Percentiles rank a stretch among this genome's conserved stretches.
Conservation (phyloP, 208 protist species). For the Ichthyophonus hoferi region DNA sequence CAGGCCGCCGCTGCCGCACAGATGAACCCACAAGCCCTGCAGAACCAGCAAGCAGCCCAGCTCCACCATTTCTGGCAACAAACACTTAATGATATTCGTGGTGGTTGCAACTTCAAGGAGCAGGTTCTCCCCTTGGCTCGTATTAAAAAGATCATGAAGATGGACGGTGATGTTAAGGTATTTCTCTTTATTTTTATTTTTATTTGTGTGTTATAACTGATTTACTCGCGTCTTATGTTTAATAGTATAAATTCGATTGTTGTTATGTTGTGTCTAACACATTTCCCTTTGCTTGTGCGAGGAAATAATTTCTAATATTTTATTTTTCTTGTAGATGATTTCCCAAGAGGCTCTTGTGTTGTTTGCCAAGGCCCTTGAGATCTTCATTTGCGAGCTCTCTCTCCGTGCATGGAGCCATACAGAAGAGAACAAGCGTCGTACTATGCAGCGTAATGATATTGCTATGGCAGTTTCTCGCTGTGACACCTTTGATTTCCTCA, state of each 20-base stretch:
- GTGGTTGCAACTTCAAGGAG: not conserved
- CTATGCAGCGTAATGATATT: conserved; percentile 63
- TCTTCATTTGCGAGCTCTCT: conserved; percentile 67
- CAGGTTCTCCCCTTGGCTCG: conserved; percentile 54
- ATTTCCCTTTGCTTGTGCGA: no score
- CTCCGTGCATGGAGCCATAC: conserved; percentile 60
- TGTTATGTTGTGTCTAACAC: no score
- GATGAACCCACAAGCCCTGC: not conserved
- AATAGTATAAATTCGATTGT: no score
- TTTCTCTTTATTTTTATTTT: no score
- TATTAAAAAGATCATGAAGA: conserved; percentile 73
- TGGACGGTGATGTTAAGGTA: conserved; percentile 57
- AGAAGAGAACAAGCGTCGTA: conserved; percentile 60
- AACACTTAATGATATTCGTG: not conserved
- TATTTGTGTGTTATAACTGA: no score
- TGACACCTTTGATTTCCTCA: conserved; percentile 67
- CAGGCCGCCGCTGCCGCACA: not conserved
- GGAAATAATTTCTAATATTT: no score
- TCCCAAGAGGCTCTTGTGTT: conserved; percentile 51
- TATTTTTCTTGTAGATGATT: conserved; percentile 21
- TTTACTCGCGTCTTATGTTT: no score
- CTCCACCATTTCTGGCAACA: conserved; percentile 6
- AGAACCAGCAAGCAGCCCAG: conserved; percentile 18
- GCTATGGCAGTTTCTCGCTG: conserved; percentile 50
- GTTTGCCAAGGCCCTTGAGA: conserved; percentile 65